A percentile compares a stretch with the other conserved stretches of the same genome.
Conservation (phyloP, 139 green algal genomes). For the Chlorella ohadii region DNA sequence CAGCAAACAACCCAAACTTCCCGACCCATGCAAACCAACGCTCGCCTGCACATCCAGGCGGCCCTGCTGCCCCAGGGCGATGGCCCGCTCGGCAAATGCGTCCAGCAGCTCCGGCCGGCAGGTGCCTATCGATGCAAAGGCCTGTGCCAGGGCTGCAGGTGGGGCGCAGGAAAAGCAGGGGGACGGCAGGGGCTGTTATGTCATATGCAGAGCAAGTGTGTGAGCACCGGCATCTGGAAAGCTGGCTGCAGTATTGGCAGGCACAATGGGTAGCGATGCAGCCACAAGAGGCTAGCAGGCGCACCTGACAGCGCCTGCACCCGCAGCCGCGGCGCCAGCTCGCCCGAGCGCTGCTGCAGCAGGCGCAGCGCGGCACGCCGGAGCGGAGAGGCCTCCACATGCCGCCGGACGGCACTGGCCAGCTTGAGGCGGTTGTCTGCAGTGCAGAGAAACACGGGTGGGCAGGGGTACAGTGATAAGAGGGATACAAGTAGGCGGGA, state of each 20-base stretch:
- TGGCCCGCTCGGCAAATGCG: background rate
- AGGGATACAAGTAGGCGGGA: background rate
- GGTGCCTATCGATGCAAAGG: constrained; percentile 5
- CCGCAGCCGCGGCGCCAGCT: background rate
- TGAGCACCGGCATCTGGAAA: no score
- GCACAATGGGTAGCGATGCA: no score
- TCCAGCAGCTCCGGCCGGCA: constrained; percentile 15
- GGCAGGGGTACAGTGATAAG: background rate
- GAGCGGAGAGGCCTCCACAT: background rate
- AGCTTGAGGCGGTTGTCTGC: constrained; percentile 17
- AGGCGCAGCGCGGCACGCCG: background rate
- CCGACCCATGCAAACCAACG: no score
- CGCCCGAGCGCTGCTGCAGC: background rate
- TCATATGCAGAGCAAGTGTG: no score
- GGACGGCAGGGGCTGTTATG: no score
- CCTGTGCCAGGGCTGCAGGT: constrained; percentile 11
- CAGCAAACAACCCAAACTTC: no score
- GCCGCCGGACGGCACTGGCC: background rate
- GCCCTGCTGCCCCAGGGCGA: background rate
- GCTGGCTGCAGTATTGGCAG: no score
- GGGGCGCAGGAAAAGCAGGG: background rate
- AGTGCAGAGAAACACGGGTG: no score
- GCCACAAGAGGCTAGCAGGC: no score
- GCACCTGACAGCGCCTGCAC: background rate
- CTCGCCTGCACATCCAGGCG: constrained; percentile 5